A percentile compares a stretch with the other conserved stretches of the same genome.
phyloP scores from a whole-genome alignment of 2,329 filamentous ascomycete genomes.

The Exophiala dermatitidis region DNA sequence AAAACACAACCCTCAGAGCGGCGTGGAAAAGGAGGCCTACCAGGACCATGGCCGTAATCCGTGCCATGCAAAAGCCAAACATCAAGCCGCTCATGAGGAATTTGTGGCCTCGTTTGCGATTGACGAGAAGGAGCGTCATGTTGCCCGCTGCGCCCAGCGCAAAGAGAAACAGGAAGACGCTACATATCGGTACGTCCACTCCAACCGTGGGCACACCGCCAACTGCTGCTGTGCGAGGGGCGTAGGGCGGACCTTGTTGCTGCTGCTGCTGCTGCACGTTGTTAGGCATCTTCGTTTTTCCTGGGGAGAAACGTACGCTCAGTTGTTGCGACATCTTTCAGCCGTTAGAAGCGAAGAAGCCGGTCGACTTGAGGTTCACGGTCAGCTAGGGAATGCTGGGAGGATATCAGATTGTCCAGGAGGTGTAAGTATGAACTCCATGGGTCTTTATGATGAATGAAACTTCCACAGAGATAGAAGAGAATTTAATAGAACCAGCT shows the following conservation, averaged over 20 bases:
- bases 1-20: background rate
- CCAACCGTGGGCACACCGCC: slow-evolving; percentile 47
- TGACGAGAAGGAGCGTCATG: slow-evolving; percentile 41
- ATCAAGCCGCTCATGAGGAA: slow-evolving; percentile 42
- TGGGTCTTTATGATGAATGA: background rate
- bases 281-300: background rate
- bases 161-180: slow-evolving; percentile 52
- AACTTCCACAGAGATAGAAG: background rate
- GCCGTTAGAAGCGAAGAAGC: too few species aligned
- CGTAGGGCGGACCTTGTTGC: slow-evolving; percentile 41
- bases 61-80: slow-evolving; percentile 47
- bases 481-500: too few species aligned
- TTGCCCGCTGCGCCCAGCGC: slow-evolving; percentile 37
- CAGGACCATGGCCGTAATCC: slow-evolving; percentile 42
- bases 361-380: too few species aligned
- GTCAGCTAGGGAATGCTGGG: background rate
- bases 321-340: background rate
- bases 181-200: slow-evolving; percentile 47
- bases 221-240: slow-evolving; percentile 29
- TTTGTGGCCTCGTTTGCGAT: slow-evolving; percentile 39
- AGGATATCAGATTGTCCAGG: background rate
- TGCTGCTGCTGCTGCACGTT: background rate
- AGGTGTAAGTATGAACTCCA: background rate
- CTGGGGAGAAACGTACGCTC: background rate
- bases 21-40: background rate